Conservation (phyloP, 345 rosid genomes). For the Eutrema yunnanense region DNA sequence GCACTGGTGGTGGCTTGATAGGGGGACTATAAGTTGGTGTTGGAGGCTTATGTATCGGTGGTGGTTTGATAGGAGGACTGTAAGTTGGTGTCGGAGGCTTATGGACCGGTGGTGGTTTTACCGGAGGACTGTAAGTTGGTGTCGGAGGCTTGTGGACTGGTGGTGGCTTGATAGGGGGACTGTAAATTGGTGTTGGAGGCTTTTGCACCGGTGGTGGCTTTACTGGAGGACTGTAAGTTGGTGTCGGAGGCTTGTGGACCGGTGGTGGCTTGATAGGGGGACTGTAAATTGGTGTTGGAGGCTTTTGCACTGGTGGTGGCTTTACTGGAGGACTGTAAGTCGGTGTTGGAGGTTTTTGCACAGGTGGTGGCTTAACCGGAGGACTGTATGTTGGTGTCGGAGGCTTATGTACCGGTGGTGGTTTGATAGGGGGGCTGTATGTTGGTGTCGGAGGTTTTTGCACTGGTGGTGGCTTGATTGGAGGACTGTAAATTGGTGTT, state of each 20-base stretch:
- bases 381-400: slow-evolving; percentile 9
- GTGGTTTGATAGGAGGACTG: not conserved
- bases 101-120: not conserved
- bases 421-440: not conserved
- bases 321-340: not conserved
- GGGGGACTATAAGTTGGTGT: not conserved
- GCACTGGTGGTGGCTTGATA: not conserved
- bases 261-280: not conserved
- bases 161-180: not conserved
- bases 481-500: not conserved
- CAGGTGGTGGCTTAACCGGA: not conserved
- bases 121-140: not conserved
- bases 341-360: not conserved
- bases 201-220: not conserved
- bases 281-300: not conserved
- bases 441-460: not conserved
- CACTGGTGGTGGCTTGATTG: not conserved
- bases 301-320: not conserved
- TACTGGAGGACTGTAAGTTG: not conserved
- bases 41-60: not conserved
- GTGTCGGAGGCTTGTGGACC: not conserved
- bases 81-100: not conserved
- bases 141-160: not conserved
- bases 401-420: not conserved
- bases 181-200: not conserved